phyloP scores from a whole-genome alignment of 2,329 filamentous ascomycete species.

The Paraconiothyrium brasiliense region DNA sequence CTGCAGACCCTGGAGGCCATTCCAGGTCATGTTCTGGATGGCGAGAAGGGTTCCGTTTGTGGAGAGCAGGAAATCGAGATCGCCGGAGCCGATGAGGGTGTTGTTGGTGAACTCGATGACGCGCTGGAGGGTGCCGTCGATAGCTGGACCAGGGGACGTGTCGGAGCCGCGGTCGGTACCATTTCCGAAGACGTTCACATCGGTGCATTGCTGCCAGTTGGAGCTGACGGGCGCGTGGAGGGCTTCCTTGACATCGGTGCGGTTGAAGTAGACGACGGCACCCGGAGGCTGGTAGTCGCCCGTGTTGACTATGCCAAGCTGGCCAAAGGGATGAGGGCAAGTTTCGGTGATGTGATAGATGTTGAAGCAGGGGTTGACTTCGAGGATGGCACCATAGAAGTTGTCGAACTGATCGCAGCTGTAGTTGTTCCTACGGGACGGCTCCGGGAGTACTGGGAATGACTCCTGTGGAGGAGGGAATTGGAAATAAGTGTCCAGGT shows the following conservation, averaged over 20 bases:
- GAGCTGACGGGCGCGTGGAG: constrained; percentile 58
- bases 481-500: constrained; percentile 47
- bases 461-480: constrained; percentile 51
- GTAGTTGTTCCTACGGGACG: constrained; percentile 28
- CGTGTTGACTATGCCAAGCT: constrained; percentile 50
- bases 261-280: constrained; percentile 60
- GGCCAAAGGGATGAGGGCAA: constrained; percentile 55
- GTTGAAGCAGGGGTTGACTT: constrained; percentile 62
- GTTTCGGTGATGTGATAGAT: constrained; percentile 58
- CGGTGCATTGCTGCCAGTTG: constrained; percentile 55
- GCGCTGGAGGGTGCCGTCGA: constrained; percentile 54
- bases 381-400: constrained; percentile 50
- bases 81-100: constrained; percentile 59
- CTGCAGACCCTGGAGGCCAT: constrained; percentile 59
- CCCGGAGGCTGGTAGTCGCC: constrained; percentile 53
- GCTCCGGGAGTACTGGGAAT: constrained; percentile 38
- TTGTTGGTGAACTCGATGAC: constrained; percentile 64
- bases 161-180: constrained; percentile 43
- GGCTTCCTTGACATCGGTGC: constrained; percentile 60
- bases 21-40: constrained; percentile 65
- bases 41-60: constrained; percentile 63
- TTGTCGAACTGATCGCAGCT: constrained; percentile 54
- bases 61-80: constrained; percentile 60
- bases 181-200: constrained; percentile 54
- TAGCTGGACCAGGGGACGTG: constrained; percentile 50